These are phyloP conservation scores for Heterobasidion annosum DNA, from an alignment of 1,284 basidiomycete species.

Conservation along the genomic window DNA sequence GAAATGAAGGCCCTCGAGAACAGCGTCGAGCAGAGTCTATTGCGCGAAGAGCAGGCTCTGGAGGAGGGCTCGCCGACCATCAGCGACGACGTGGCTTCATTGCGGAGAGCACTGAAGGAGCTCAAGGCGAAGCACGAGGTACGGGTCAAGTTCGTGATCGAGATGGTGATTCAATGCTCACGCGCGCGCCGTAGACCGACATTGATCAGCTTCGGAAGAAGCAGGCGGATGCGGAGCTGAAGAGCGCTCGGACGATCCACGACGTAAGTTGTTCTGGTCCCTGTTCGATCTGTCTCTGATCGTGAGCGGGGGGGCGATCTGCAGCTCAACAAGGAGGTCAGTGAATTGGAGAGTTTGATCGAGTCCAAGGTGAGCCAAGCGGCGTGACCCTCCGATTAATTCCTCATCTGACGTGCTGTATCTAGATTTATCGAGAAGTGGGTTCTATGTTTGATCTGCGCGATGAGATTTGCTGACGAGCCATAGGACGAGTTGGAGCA, in stretches of 20 bases:
- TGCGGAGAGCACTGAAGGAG: conserved; percentile 37
- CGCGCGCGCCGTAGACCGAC: conserved; percentile 25
- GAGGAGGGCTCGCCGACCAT: conserved; percentile 18
- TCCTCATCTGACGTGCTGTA: neutral
- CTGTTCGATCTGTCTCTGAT: neutral
- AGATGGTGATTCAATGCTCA: conserved; percentile 3
- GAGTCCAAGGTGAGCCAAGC: conserved; percentile 67
- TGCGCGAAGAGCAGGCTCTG: conserved; percentile 39
- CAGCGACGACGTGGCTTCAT: conserved; percentile 22
- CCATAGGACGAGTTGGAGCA: conserved; percentile 80
- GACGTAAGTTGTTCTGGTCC: conserved; percentile 39
- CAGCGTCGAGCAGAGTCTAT: conserved; percentile 58
- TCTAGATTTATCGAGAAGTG: conserved; percentile 80
- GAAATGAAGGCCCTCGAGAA: conserved; percentile 68
- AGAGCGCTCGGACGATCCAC: conserved; percentile 58
- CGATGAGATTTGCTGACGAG: conserved; percentile 4
- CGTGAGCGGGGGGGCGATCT: neutral
- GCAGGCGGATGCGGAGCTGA: conserved; percentile 61
- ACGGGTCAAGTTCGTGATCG: conserved; percentile 6
- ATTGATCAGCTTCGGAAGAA: conserved; percentile 64
- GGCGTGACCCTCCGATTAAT: neutral
- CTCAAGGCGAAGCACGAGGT: conserved; percentile 50
- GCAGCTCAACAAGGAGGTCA: conserved; percentile 85
- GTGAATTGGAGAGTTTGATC: conserved; percentile 81
- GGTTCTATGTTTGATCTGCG: conserved; percentile 11